These are phyloP conservation scores for Castanea sativa DNA, from an alignment of 306 rosid species.

Conservation along the genomic window DNA sequence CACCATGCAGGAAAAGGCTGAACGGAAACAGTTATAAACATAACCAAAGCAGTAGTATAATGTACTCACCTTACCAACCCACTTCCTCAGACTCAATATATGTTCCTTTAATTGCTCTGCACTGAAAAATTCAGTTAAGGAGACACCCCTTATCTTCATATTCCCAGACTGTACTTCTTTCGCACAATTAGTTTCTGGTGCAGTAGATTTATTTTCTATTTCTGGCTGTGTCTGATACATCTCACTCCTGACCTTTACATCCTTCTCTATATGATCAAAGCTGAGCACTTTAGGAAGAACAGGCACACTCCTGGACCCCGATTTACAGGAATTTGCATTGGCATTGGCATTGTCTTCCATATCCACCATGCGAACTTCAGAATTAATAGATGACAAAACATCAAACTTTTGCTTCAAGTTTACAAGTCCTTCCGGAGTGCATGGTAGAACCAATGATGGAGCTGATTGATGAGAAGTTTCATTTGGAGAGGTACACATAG, in stretches of 20 bases:
- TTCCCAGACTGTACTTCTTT: slow-evolving; percentile 12
- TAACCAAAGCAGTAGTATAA: too few species aligned
- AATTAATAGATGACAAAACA: neutral
- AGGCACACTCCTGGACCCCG: neutral
- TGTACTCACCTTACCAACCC: slow-evolving; percentile 30
- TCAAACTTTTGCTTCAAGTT: slow-evolving; percentile 25
- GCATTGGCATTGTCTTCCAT: slow-evolving; percentile 9
- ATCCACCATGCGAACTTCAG: neutral
- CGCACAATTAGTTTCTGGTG: slow-evolving; percentile 24
- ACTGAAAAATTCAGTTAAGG: slow-evolving; percentile 36
- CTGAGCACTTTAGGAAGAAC: slow-evolving; percentile 1
- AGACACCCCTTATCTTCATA: slow-evolving; percentile 9
- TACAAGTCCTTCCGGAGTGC: slow-evolving; percentile 12
- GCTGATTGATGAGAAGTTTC: neutral
- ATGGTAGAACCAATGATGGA: slow-evolving; percentile 14
- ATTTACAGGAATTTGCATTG: slow-evolving; percentile 6
- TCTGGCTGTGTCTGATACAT: slow-evolving; percentile 19
- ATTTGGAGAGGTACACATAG: neutral
- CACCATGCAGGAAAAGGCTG: too few species aligned
- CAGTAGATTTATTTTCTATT: neutral
- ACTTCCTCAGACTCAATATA: slow-evolving; percentile 31
- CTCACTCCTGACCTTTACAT: neutral
- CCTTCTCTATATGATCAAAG: slow-evolving; percentile 12
- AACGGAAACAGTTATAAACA: too few species aligned
- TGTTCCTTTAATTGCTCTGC: slow-evolving; percentile 37